These are phyloP conservation scores for Cyamopsis tetragonoloba DNA, from an alignment of 306 rosid genomes.

Conservation along the genomic window DNA sequence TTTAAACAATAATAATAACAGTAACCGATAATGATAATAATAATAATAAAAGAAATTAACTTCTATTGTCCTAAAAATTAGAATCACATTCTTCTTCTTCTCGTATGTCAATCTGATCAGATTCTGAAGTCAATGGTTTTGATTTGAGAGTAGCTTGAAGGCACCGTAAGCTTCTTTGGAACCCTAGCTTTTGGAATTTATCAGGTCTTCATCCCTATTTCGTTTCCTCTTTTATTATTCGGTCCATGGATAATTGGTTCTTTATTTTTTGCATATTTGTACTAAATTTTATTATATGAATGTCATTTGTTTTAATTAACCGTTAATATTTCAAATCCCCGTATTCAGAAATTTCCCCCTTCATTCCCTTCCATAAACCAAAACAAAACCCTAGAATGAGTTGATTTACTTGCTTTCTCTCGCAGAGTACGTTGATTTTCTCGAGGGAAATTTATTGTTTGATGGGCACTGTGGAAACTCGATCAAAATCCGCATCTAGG, in stretches of 20 bases:
- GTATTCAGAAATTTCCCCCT: background rate
- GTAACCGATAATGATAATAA: background rate
- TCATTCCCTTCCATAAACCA: background rate
- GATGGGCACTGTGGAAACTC: conserved; percentile 53
- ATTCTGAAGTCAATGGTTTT: conserved; percentile 17
- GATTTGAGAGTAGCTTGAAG: conserved; percentile 24
- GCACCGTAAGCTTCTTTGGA: conserved; percentile 15
- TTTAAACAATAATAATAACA: too few species aligned
- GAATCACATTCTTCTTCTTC: conserved; percentile 17
- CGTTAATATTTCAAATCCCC: background rate
- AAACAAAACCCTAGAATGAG: conserved; percentile 38
- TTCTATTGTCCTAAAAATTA: background rate
- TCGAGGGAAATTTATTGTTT: background rate
- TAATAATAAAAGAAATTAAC: background rate
- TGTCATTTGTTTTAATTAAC: background rate
- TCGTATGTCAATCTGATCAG: conserved; percentile 16
- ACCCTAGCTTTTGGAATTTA: conserved; percentile 32
- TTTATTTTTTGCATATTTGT: background rate
- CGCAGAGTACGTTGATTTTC: conserved; percentile 33
- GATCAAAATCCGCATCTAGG: conserved; percentile 39
- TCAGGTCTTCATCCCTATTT: conserved; percentile 36
- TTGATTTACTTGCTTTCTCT: conserved; percentile 28
- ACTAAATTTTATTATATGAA: background rate
- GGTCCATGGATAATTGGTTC: background rate
- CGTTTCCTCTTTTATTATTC: background rate